phyloP scores from a whole-genome alignment of 768 basidiomycete genomes.

The Leccinum obscurum region DNA sequence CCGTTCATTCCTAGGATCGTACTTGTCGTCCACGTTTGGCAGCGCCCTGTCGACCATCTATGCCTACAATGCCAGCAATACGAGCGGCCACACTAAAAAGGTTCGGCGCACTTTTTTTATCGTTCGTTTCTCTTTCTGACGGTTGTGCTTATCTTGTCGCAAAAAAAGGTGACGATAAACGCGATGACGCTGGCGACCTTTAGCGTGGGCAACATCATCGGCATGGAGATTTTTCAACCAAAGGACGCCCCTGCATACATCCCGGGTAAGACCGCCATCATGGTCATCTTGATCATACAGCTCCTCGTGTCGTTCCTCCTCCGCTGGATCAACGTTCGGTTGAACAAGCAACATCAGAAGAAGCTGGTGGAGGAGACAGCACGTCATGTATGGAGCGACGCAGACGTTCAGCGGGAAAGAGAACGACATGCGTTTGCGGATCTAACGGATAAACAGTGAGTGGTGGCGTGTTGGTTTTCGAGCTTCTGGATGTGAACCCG shows the following conservation, averaged over 20 bases:
- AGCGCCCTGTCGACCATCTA: constrained; percentile 60
- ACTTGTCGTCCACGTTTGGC: constrained; percentile 56
- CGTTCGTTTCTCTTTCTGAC: not conserved
- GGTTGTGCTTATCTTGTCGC: not conserved
- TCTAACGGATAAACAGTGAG: constrained; percentile 63
- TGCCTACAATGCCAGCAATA: constrained; percentile 66
- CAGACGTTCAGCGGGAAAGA: constrained; percentile 55
- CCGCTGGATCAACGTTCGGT: constrained; percentile 52
- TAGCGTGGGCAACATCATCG: constrained; percentile 59
- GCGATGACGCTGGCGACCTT: constrained; percentile 58
- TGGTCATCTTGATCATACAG: constrained; percentile 56
- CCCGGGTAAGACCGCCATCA: constrained; percentile 65
- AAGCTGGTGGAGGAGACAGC: constrained; percentile 45
- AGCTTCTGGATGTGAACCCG: constrained; percentile 1
- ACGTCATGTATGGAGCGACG: constrained; percentile 55
- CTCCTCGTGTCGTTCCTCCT: constrained; percentile 48
- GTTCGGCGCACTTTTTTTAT: constrained; percentile 17
- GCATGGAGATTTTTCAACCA: constrained; percentile 62
- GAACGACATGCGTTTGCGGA: constrained; percentile 64
- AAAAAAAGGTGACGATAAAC: constrained; percentile 52
- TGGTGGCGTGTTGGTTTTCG: constrained; percentile 8
- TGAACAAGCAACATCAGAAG: constrained; percentile 49
- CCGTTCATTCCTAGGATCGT: constrained; percentile 39
- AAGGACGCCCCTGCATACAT: constrained; percentile 63
- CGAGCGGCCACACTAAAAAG: constrained; percentile 67